phyloP scores from a whole-genome alignment of 1,284 basidiomycete genomes.

The Sporisorium reilianum region DNA sequence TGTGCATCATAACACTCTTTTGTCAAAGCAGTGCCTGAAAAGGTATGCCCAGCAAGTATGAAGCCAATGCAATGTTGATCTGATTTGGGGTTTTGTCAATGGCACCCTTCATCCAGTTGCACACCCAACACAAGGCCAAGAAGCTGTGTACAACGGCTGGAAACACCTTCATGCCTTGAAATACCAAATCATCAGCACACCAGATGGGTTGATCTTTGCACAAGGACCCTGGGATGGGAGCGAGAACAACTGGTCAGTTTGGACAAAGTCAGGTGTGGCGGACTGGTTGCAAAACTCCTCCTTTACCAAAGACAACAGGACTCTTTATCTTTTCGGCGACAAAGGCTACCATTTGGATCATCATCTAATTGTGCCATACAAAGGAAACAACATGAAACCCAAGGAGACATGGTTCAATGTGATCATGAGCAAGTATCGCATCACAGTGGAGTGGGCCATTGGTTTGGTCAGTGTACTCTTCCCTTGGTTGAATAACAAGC shows the following conservation, averaged over 20 bases:
- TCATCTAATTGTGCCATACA: neutral
- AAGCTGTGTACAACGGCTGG: neutral
- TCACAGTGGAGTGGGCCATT: conserved; percentile 1
- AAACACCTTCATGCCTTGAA: conserved; percentile 1
- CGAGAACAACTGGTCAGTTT: neutral
- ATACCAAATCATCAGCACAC: conserved; percentile 1
- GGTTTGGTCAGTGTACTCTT: neutral
- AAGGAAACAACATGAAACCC: neutral
- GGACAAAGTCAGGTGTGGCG: neutral
- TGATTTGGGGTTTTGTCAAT: conserved; percentile 1
- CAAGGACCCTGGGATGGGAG: neutral
- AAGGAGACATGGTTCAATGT: neutral
- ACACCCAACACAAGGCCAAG: neutral
- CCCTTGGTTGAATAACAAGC: neutral
- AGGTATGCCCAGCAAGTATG: neutral
- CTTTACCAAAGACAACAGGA: neutral
- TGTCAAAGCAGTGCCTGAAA: neutral
- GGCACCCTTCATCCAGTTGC: neutral
- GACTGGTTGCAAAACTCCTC: neutral
- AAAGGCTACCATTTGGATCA: neutral
- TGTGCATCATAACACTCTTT: neutral
- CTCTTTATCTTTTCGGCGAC: neutral
- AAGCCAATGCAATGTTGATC: neutral
- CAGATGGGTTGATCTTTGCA: neutral
- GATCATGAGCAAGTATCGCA: conserved; percentile 3